Base-by-base conservation (phyloP, 257 asterid species). In the Solanum pennellii region DNA sequence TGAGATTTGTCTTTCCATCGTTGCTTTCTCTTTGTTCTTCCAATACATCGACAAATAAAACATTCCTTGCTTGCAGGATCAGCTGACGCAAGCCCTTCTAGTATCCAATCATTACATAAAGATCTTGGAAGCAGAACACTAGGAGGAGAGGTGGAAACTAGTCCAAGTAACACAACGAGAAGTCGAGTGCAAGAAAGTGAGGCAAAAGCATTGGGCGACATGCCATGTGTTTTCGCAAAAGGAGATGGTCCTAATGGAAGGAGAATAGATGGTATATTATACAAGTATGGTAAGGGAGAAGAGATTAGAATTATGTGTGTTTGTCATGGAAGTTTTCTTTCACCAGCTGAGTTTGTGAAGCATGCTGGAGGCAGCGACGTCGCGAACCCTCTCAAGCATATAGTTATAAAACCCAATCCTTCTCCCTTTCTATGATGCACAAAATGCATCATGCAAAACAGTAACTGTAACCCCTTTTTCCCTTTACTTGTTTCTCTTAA, bases 221-320 rank as follows among this genome's bases (percentile, higher is more conserved):
- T 95, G 99, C 98, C 99, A 10, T 91, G 95, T 71, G 99, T 97
- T 5, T 95, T 95, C 92, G 94, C 99, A 2, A 92, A 89, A 85
- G 98, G 98, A 21, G 98, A 93, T 15, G 98, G 98, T 9, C 99
- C 98, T 8, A 94, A 91, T 12, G 98, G 99, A 15, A 90, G 92
- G 31, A 89, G 96, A 91, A 96, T 94, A 6, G 98, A 97, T 5
- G 99, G 99, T 8, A 94, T 97, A 89, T 88, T 97, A 73, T 97
- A 97, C 94, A 94, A 91, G 85, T 97, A 95, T 68, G 95, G 94
- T 2, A 94, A 93, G 83, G 99, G 98, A 1, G 97, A 93, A 86
- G 98, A 95, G 56, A 95, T 97, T 14, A 90, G 96, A 87, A 97
- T 97, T 89, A 95, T 97, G 99, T 97, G 99, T 39, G 92, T 97